These are phyloP conservation scores for Hibiscus syriacus DNA, from an alignment of 345 rosid species.

Conservation along the genomic window DNA sequence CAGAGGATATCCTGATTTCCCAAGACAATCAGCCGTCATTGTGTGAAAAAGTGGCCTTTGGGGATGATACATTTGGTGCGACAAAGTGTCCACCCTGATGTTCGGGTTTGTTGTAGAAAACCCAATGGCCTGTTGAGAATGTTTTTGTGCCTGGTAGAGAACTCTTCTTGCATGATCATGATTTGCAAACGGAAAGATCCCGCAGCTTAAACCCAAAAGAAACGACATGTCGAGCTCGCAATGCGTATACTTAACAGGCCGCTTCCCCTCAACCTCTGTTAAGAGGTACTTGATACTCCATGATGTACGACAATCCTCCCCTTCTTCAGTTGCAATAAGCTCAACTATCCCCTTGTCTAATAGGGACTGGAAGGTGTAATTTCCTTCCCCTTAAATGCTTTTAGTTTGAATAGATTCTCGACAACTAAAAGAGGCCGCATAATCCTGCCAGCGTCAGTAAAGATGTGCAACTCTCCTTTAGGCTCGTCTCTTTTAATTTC, in stretches of 20 bases:
- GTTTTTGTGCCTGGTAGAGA: constrained; percentile 84
- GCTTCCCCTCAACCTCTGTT: constrained; percentile 25
- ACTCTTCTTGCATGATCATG: constrained; percentile 91
- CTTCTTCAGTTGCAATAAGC: constrained; percentile 79
- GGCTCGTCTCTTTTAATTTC: constrained; percentile 72
- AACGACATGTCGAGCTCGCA: constrained; percentile 84
- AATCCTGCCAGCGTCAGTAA: constrained; percentile 81
- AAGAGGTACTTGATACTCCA: constrained; percentile 62
- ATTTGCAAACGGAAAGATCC: constrained; percentile 80
- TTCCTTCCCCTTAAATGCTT: constrained; percentile 39
- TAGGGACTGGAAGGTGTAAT: constrained; percentile 41
- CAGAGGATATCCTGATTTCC: constrained; percentile 34
- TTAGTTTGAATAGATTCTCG: constrained; percentile 47
- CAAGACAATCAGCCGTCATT: constrained; percentile 64
- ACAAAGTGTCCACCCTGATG: constrained; percentile 71
- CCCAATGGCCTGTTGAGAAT: constrained; percentile 87
- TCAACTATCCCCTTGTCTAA: constrained; percentile 69
- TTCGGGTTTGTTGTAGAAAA: constrained; percentile 77
- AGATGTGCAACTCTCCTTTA: constrained; percentile 66
- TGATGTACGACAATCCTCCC: constrained; percentile 72
- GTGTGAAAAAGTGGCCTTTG: constrained; percentile 83
- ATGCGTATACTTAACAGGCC: constrained; percentile 44
- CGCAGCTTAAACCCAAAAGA: constrained; percentile 76
- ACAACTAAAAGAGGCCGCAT: constrained; percentile 85
- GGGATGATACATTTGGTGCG: constrained; percentile 74